Evolutionary conservation across 176 grass and related monocot genomes (phyloP), one percentile per base, ranked within the genome.

Genomic region (Cenchrus purpureus): DNA sequence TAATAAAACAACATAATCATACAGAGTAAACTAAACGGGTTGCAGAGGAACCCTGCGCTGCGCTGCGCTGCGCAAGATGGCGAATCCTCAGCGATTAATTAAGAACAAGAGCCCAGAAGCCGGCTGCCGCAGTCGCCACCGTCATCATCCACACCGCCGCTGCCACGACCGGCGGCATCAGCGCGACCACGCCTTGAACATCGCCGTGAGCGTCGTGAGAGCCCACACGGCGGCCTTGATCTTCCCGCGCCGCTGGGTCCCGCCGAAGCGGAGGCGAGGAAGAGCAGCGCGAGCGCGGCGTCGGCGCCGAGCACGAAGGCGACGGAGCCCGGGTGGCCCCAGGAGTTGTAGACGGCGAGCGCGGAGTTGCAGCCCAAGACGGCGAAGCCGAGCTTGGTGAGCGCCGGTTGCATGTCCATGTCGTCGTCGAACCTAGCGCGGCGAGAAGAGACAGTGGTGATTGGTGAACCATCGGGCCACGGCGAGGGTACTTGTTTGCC

Each of bases 171-270:
- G 42, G 12, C 53, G 83, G 83, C 62, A 85, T 77, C 42, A 78
- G 14, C 19, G 71, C 61, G 11, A 64, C 83, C 73, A 77, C 50
- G 44, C 50, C n/a, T n/a, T n/a, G 10, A 85, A 75, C 83, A 69
- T 78, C 1, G 9, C 48, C 1, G 73, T 68, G 32, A 78, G 83
- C 28, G 74, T 78, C 8, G 44, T 45, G 44, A 85, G 76, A 2
- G 17, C 17, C 83, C 83, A 85, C 0, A 68, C 46, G 1, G 63
- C 61, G 1, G 20, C 50, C 54, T 85, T 85, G 42, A 42, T 62
- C 17, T 12, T 70, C 12, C 62, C 19, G 34, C 34, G 46, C 11
- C 31, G 13, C 16, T 13, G 22, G 4, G 59, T 0, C 68, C 12
- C 67, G 67, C 34, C 67, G 17, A 70, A 46, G 16, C 32, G 67